Percentiles rank a stretch among this genome's conserved stretches.
Evolutionary conservation across 164 flowering plant species (phyloP).

Genomic region (Vitis cinerea): DNA sequence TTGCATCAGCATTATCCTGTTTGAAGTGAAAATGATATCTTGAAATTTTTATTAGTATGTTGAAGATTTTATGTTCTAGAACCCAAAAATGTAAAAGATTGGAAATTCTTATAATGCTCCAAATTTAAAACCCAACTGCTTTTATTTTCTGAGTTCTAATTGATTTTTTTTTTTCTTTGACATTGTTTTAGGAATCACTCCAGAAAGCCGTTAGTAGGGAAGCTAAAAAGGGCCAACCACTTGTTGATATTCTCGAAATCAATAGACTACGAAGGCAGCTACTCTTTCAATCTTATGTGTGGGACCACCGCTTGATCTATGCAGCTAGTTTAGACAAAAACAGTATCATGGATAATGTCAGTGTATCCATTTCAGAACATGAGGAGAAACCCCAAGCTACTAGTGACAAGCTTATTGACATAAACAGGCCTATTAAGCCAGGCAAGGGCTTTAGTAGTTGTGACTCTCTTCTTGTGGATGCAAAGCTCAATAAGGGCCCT

Average conservation of each 20-base stretch:
- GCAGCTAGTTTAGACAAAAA: constrained; percentile 46
- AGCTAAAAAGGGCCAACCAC: constrained; percentile 54
- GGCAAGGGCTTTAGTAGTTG: constrained; percentile 14
- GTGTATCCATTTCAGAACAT: constrained; percentile 22
- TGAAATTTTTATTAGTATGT: background rate
- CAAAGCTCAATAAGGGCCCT: constrained; percentile 22
- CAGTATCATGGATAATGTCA: constrained; percentile 19
- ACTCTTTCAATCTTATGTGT: constrained; percentile 73
- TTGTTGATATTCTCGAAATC: constrained; percentile 80
- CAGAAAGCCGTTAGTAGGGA: constrained; percentile 52
- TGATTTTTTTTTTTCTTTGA: background rate
- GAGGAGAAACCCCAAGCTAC: constrained; percentile 34
- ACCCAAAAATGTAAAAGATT: background rate
- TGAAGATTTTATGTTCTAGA: background rate
- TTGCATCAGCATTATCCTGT: background rate
- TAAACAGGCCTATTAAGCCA: constrained; percentile 18
- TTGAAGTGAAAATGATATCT: background rate
- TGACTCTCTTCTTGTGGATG: constrained; percentile 41
- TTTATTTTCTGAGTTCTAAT: constrained; percentile 13
- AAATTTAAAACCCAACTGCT: background rate
- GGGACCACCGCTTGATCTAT: constrained; percentile 80
- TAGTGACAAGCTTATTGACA: constrained; percentile 34
- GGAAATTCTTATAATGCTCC: background rate
- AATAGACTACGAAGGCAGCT: constrained; percentile 77
- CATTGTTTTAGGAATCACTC: constrained; percentile 56